These are phyloP conservation scores for Penicillium palitans DNA, from an alignment of 2,329 filamentous ascomycete species.

Conservation along the genomic window DNA sequence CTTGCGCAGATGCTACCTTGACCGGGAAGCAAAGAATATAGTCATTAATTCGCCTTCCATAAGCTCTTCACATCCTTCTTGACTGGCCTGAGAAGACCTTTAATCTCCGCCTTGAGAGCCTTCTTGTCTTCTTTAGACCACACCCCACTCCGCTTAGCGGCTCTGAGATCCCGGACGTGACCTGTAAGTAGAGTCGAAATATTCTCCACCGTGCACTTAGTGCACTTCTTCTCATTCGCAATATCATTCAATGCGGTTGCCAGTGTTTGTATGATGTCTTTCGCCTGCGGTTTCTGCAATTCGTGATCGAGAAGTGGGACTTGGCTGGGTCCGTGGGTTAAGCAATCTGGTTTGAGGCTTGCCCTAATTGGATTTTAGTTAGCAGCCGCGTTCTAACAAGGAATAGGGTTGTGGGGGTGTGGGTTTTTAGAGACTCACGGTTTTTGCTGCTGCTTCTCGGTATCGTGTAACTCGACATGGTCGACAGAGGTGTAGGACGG, in stretches of 20 bases:
- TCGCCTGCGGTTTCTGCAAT: constrained; percentile 3
- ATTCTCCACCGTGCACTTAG: constrained; percentile 12
- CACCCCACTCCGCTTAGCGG: constrained; percentile 7
- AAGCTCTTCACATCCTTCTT: constrained; percentile 13
- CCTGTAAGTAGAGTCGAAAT: constrained; percentile 3
- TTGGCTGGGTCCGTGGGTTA: constrained; percentile 8
- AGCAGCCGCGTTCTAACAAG: background rate
- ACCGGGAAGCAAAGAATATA: background rate
- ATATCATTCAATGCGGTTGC: constrained; percentile 9
- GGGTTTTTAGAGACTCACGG: background rate
- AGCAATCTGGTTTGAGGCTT: constrained; percentile 1
- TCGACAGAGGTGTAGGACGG: background rate
- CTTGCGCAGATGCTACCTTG: background rate
- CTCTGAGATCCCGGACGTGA: constrained; percentile 5
- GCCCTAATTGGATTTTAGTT: background rate
- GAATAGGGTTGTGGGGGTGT: background rate
- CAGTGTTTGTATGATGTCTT: constrained; percentile 2
- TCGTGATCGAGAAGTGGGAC: constrained; percentile 8
- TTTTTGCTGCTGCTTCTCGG: background rate
- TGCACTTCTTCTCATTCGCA: constrained; percentile 8
- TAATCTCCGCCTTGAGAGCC: constrained; percentile 10
- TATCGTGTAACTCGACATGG: background rate
- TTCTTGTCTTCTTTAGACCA: constrained; percentile 16
- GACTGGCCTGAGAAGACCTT: constrained; percentile 6
- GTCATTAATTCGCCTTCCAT: constrained; percentile 9